Evolutionary conservation across 805 yeast species (phyloP).

Genomic region (Yarrowia deformans): DNA sequence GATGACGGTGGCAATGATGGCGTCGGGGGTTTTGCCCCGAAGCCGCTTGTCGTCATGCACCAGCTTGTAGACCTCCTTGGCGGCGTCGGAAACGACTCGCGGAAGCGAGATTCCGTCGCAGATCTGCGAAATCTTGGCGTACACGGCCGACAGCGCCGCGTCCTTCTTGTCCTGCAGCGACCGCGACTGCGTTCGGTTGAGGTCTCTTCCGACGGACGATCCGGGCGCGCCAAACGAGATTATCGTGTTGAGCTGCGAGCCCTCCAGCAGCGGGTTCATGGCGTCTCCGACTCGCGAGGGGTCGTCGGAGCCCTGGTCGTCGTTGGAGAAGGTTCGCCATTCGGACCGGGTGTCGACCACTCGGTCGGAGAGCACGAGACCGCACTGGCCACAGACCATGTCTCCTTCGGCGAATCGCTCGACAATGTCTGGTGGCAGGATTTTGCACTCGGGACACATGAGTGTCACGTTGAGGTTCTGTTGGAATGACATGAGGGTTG

Average conservation of each 20-base stretch:
- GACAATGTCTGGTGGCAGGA: constrained; percentile 91
- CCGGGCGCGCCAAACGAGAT: constrained; percentile 89
- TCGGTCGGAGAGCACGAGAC: constrained; percentile 87
- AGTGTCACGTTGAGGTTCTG: constrained; percentile 79
- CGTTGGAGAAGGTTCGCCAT: constrained; percentile 98
- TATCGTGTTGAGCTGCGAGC: constrained; percentile 90
- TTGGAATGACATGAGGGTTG: constrained; percentile 44
- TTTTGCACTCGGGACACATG: constrained; percentile 95
- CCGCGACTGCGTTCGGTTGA: constrained; percentile 87
- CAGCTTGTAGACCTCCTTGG: constrained; percentile 92
- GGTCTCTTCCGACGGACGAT: constrained; percentile 83
- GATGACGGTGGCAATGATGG: constrained; percentile 96
- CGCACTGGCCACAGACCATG: constrained; percentile 97
- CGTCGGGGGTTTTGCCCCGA: constrained; percentile 90
- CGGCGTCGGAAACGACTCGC: constrained; percentile 94
- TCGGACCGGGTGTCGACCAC: constrained; percentile 95
- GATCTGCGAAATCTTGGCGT: constrained; percentile 89
- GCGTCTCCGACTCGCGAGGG: constrained; percentile 99
- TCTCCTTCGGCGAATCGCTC: constrained; percentile 98
- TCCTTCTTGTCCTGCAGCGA: constrained; percentile 87
- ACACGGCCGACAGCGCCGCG: constrained; percentile 85
- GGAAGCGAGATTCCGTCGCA: constrained; percentile 97
- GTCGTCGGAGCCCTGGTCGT: constrained; percentile 97
- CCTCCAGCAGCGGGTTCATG: constrained; percentile 87
- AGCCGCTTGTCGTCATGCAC: constrained; percentile 86